Base-by-base conservation (phyloP, 2,329 filamentous ascomycete species). In the Epicoccum sorghinum region DNA sequence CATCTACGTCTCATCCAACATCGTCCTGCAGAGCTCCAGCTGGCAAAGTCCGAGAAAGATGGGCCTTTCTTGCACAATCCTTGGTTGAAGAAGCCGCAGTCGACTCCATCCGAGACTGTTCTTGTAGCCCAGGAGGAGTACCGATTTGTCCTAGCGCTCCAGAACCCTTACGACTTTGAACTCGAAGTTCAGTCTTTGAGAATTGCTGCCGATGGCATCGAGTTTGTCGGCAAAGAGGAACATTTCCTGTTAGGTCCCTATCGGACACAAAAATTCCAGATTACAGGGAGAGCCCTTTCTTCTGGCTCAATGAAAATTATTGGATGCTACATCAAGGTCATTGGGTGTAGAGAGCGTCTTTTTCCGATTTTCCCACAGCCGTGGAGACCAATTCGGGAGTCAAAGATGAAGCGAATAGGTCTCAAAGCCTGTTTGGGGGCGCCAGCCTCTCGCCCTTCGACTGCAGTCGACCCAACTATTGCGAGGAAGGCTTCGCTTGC, bases 41-140 rank as follows among this genome's bases (percentile, higher is more conserved):
- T 60, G 7, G 57, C 61, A 2, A 55, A 55, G 67, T 75, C 52
- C 65, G 77, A 48, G 77, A 82, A 59, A 41, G 60, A 70, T 1
- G 91, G 95, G 57, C 95, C 95, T 0, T 96, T 99, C 65, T 90
- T 99, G 52, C 96, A 98, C 71, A 97, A 97, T 67, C 91, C 95
- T 0, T 98, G 97, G 67, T 77, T 92, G 18, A 91, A 92, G 73
- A 82, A 77, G 49, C 70, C 88, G 46, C 82, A 82, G 23, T 79
- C 78, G 14, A 77, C 73, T 23, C 79, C 81, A 1, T 79, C 83
- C 10, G 86, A 92, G 54, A 83, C 82, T 52, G 83, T 91, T 1
- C 79, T 97, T 27, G 90, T 98, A 18, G 87, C 90, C 4, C 88
- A 87, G 13, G 93, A 98, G 72, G 77, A 84, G 53, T 87, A 90